Evolutionary conservation across 495 filamentous ascomycete genomes (phyloP), one percentile per base, ranked within the genome.

Genomic region (Penicillium nucicola): DNA sequence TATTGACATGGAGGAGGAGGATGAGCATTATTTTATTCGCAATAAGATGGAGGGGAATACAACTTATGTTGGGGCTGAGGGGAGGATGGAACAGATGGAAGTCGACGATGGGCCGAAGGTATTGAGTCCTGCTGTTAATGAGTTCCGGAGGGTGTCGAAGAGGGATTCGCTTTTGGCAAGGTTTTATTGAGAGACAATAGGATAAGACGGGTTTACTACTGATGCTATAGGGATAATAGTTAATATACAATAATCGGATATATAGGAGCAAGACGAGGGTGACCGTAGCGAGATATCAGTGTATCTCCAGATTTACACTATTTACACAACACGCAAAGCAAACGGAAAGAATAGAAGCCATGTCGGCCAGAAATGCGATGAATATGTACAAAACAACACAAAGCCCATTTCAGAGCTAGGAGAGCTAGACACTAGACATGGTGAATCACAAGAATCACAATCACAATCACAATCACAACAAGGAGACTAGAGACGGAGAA

Each of bases 1-100:
- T 47, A 77, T 89, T 15, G 68, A 60, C 2, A 71, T 72, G 66
- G 65, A 69, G 25, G 67, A 70, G 48, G 48, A 66, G 8, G 62
- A 68, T 19, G 63, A 58, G 41, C 70, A 74, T 45, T 71, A 69
- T 42, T 74, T 66, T 43, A 70, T 74, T 32, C 57, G 60, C 7
- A 56, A 63, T 3, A 68, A 68, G 36, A 56, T 48, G 6, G 70
- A 73, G 32, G 63, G 52, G 37, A 33, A 50, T n/a, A 42, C 13
- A 20, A 38, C 42, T n/a, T 15, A 36, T 23, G 8, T 42, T 12
- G 23, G 31, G 39, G 33, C 13, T 42, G 14, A 28, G 12, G 41
- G 34, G 1, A 15, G 2, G 15, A 22, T 51, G 11, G 41, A 45
- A 37, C 49, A 48, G 15, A 54, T 69, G 42, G 66, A 63, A 9